Conservation (phyloP, 1,139 yeast genomes). For the Saccharomyces hybrid region DNA sequence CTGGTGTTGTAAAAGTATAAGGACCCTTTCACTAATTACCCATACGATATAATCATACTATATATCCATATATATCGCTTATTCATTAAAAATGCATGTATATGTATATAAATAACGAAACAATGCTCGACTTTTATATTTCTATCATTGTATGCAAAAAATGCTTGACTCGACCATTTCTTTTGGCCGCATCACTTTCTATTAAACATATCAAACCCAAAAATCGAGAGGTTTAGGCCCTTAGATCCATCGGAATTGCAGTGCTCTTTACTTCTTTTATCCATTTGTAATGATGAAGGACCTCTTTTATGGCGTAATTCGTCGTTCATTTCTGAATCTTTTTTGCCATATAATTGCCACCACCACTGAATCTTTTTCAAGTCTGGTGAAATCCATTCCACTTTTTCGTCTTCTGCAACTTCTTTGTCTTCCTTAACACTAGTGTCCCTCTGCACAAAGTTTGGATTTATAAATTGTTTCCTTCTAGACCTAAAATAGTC, state of each 20-base stretch:
- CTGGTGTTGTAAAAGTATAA: constrained; percentile 25
- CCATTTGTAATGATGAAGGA: neutral
- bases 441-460: constrained; percentile 28
- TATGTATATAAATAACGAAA: neutral
- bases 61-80: neutral
- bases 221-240: constrained; percentile 14
- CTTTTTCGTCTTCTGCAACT: constrained; percentile 29
- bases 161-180: neutral
- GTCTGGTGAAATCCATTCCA: constrained; percentile 58
- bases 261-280: neutral
- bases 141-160: neutral
- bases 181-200: neutral
- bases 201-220: constrained; percentile 15
- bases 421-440: neutral
- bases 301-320: neutral
- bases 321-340: constrained; percentile 72
- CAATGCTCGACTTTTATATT: neutral
- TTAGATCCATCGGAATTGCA: constrained; percentile 4
- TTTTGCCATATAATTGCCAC: constrained; percentile 74
- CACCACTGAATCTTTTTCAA: constrained; percentile 71
- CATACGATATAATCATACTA: neutral
- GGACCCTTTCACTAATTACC: too few relatives aligned
- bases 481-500: constrained; percentile 78
- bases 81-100: neutral
- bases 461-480: constrained; percentile 54